Evolutionary conservation across 2,329 filamentous ascomycete genomes (phyloP), one percentile per base, ranked within the genome.

Genomic region (Exophiala oligosperma): DNA sequence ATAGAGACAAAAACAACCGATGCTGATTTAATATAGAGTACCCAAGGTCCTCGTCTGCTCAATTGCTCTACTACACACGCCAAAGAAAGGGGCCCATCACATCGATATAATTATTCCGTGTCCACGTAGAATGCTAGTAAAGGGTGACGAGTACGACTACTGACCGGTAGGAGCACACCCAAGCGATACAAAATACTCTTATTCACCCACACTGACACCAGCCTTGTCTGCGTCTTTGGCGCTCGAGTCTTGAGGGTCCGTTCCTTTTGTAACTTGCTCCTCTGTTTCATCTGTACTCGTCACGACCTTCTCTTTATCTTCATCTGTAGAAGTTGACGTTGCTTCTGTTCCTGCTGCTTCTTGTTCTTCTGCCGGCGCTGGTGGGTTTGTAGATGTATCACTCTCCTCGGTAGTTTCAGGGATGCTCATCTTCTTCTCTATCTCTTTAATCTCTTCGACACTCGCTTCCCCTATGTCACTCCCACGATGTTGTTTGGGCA

Each of bases 401-500:
- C 61, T 56, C 4, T 50, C 60, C 29, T 63, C 55, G 24, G 67
- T 64, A 49, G 66, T 60, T 38, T 68, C 67, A 23, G 54, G 59
- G 2, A 63, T 61, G 32, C 66, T 67, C 51, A 72, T 65, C 51
- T 69, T 67, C 37, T 70, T 67, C 59, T 74, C 54, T 38, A 69
- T 64, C 21, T 69, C 68, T 21, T 70, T 54, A 26, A 68, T 65
- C 12, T 63, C 67, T 23, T 64, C 61, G 2, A 51, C 48, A 11
- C 61, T 63, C 2, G 68, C 69, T 8, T 67, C 68, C 3, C 71
- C 71, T 37, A 76, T 70, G 3, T 74, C 75, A 46, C 71, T 69
- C 9, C 74, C 69, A 40, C 76, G 66, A 56, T 76, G 73, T 43
- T 69, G 66, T 17, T 48, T 48, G 8, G 46, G 46, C 26, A 32